Evolutionary conservation across 164 flowering plant species (phyloP).

Genomic region (Stephania yunnanensis): DNA sequence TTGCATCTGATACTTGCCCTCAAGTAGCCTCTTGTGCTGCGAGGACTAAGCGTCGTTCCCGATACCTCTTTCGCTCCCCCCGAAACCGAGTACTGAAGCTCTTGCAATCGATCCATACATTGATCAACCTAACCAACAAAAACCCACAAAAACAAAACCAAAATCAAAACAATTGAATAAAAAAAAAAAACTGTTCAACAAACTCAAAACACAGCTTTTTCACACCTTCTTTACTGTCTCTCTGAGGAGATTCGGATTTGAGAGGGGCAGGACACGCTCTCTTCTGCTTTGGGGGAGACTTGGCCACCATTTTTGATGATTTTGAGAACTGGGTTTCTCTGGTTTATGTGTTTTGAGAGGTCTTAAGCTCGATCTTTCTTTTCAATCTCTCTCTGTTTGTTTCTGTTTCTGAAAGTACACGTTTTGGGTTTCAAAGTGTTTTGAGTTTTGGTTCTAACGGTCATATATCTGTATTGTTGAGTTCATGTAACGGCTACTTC

Average conservation of each 20-base stretch:
- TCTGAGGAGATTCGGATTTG: no score
- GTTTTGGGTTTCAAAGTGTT: slow-evolving; percentile 13
- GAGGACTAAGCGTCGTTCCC: slow-evolving; percentile 67
- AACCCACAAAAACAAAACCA: slow-evolving; percentile 8
- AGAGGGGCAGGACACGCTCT: no score
- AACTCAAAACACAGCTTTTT: no score
- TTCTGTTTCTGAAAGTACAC: slow-evolving; percentile 14
- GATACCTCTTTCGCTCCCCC: slow-evolving; percentile 65
- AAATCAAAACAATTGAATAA: no score
- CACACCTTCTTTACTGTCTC: no score
- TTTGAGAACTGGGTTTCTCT: neutral
- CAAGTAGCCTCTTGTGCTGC: slow-evolving; percentile 67
- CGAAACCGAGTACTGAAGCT: slow-evolving; percentile 75
- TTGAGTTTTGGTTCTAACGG: slow-evolving; percentile 30
- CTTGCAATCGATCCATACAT: slow-evolving; percentile 86
- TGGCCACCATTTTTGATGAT: no score
- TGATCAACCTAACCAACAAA: slow-evolving; percentile 57
- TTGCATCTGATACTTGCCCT: slow-evolving; percentile 80
- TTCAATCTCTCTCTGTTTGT: slow-evolving; percentile 10
- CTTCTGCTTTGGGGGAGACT: no score
- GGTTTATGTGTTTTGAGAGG: slow-evolving; percentile 2
- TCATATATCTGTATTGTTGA: slow-evolving; percentile 16
- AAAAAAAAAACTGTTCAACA: no score
- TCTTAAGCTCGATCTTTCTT: neutral
- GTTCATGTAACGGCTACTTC: slow-evolving; percentile 27